Evolutionary conservation across 306 rosid species (phyloP), one percentile per base, ranked within the genome.

Genomic region (Comarum palustre): DNA sequence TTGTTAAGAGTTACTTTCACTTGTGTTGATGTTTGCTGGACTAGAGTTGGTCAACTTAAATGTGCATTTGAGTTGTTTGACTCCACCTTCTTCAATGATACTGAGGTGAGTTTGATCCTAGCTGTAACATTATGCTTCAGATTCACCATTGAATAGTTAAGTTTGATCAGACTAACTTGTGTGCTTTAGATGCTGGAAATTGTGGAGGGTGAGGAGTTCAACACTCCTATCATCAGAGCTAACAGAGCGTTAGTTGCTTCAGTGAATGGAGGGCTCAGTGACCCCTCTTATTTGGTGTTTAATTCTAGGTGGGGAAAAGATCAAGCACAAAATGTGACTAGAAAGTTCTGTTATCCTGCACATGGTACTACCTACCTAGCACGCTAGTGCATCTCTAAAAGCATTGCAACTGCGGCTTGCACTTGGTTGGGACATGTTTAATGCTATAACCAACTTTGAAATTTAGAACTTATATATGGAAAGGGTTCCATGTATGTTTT

Each of bases 211-310:
- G 83, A 59, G 60, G 87, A 89, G 69, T 59, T 89, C 36, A 89
- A 87, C 62, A 55, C 83, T 73, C 95, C 95, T 20, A 76, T 80
- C 59, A 85, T 84, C 15, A 71, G 34, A 81, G 87, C 89, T 38
- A 86, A 91, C 59, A 63, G 88, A 41, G 74, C 87, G 66, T 73
- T 86, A 63, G 91, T 87, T 76, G 92, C 90, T 76, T 83, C 86
- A 47, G 79, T 68, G 59, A 78, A 89, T 79, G 95, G 97, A 60
- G 96, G 90, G 20, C 48, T 85, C 80, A 83, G 82, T 58, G 68
- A 91, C 71, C 92, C 87, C 1, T 87, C 97, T 47, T 27, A 75
- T 66, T 76, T 91, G 75, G 81, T 87, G 64, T 87, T 91, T 76
- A 81, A 81, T 75, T 84, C 96, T 24, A 71, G 72, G 25, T 91